Percentiles rank a stretch among this genome's conserved stretches.
phyloP scores from a whole-genome alignment of 805 yeast genomes.

The Metschnikowia gruessii region DNA sequence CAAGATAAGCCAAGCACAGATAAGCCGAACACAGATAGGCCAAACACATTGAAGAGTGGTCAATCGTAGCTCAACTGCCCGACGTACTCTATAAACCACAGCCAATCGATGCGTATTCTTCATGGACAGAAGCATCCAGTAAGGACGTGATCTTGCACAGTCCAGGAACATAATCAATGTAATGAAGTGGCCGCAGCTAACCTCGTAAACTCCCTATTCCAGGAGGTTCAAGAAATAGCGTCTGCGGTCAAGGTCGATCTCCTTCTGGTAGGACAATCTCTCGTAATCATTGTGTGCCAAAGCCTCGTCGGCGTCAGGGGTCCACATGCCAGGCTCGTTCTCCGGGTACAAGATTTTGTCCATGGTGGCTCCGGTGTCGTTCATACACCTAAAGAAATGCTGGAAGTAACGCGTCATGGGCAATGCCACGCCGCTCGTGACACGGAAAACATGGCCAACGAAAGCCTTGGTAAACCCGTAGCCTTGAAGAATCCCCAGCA shows the following conservation, averaged over 20 bases:
- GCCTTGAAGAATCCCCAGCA: constrained; percentile 11
- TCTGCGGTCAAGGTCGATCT: constrained; percentile 10
- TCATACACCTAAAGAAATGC: constrained; percentile 9
- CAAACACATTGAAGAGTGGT: too few species aligned
- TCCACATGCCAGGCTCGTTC: constrained; percentile 18
- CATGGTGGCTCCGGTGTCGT: constrained; percentile 2
- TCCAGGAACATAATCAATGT: too few species aligned
- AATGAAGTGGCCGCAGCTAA: too few species aligned
- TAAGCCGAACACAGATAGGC: too few species aligned
- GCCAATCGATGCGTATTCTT: too few species aligned
- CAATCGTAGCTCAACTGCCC: too few species aligned
- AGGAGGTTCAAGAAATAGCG: constrained; percentile 17
- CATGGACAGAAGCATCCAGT: too few species aligned
- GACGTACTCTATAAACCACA: too few species aligned
- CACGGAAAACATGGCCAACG: constrained; percentile 19
- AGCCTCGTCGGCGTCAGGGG: constrained; percentile 18
- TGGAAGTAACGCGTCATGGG: constrained; percentile 15
- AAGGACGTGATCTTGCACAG: too few species aligned
- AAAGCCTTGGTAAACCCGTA: constrained; percentile 17
- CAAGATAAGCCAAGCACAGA: too few species aligned
- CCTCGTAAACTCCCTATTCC: not conserved
- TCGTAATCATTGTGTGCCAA: constrained; percentile 10
- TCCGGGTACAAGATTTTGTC: constrained; percentile 11
- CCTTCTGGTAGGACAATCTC: constrained; percentile 12
- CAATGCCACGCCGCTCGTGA: constrained; percentile 17